Conservation (phyloP, 2,329 filamentous ascomycete genomes). For the Westerdykella aurantiaca region DNA sequence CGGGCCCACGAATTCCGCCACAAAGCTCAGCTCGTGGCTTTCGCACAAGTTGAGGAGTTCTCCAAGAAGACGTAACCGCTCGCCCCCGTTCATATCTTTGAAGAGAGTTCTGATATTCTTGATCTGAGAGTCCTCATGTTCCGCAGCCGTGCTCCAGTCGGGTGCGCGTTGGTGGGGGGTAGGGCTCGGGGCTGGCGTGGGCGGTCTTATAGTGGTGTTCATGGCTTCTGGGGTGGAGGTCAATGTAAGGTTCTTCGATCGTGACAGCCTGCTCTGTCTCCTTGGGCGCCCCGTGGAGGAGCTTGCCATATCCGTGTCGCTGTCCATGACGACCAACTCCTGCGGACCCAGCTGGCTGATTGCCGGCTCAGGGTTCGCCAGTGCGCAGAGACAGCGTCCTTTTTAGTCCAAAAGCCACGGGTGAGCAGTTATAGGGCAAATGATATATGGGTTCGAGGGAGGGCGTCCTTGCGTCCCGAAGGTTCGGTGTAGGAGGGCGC, state of each 20-base stretch:
- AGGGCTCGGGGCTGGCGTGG: constrained; percentile 61
- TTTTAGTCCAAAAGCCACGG: too few species aligned
- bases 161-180: constrained; percentile 58
- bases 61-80: constrained; percentile 74
- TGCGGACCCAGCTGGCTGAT: not conserved
- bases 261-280: constrained; percentile 38
- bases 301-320: constrained; percentile 33
- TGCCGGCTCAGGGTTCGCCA: not conserved
- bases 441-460: too few species aligned
- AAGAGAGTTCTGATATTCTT: constrained; percentile 76
- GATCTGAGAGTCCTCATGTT: constrained; percentile 77
- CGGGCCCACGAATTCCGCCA: constrained; percentile 92
- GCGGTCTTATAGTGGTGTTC: constrained; percentile 37
- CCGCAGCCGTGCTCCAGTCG: constrained; percentile 71
- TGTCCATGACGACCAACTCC: constrained; percentile 13
- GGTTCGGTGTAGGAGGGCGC: too few species aligned
- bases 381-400: too few species aligned
- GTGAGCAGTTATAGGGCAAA: too few species aligned
- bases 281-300: constrained; percentile 25
- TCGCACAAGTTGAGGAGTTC: constrained; percentile 92
- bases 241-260: constrained; percentile 17
- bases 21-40: constrained; percentile 90
- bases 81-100: constrained; percentile 65
- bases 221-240: not conserved
- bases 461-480: too few species aligned